These are phyloP conservation scores for Rhodotorula glutinis DNA, from an alignment of 1,284 basidiomycete species.

Conservation along the genomic window DNA sequence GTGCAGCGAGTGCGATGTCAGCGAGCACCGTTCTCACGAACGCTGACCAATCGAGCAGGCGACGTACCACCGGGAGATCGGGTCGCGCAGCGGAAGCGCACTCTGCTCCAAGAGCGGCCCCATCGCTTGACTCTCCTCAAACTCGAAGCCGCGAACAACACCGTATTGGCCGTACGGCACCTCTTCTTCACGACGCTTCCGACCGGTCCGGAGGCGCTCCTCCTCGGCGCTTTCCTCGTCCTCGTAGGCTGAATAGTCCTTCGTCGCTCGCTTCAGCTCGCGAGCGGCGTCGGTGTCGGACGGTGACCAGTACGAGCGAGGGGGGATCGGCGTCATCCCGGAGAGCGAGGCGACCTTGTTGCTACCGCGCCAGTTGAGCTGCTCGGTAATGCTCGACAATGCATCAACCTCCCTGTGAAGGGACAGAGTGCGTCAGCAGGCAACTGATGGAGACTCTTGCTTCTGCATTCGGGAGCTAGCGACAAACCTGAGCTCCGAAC, in stretches of 20 bases:
- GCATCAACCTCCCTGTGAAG: slow-evolving; percentile 24
- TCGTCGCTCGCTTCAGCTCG: slow-evolving; percentile 4
- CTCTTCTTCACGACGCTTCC: neutral
- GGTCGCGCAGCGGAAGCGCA: slow-evolving; percentile 21
- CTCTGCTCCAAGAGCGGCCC: slow-evolving; percentile 31
- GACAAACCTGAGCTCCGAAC: slow-evolving; percentile 29
- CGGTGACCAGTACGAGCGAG: neutral
- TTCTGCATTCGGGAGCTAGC: too few relatives aligned
- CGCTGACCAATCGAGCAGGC: neutral
- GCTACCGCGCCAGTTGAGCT: slow-evolving; percentile 58
- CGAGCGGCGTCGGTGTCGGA: neutral
- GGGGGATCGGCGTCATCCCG: slow-evolving; percentile 56
- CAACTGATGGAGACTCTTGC: neutral
- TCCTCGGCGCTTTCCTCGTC: neutral
- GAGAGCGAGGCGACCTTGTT: slow-evolving; percentile 60
- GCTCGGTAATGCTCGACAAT: slow-evolving; percentile 48
- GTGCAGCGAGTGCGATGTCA: neutral
- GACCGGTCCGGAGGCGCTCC: neutral
- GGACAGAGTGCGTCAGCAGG: neutral
- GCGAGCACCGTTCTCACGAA: fast-evolving
- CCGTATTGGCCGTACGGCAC: slow-evolving; percentile 27
- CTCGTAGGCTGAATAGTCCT: neutral
- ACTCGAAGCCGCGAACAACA: slow-evolving; percentile 28
- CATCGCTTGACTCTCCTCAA: slow-evolving; percentile 28
- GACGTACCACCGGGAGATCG: slow-evolving; percentile 29